Conservation (phyloP, 2,329 filamentous ascomycete genomes). For the Nakataea oryzae region DNA sequence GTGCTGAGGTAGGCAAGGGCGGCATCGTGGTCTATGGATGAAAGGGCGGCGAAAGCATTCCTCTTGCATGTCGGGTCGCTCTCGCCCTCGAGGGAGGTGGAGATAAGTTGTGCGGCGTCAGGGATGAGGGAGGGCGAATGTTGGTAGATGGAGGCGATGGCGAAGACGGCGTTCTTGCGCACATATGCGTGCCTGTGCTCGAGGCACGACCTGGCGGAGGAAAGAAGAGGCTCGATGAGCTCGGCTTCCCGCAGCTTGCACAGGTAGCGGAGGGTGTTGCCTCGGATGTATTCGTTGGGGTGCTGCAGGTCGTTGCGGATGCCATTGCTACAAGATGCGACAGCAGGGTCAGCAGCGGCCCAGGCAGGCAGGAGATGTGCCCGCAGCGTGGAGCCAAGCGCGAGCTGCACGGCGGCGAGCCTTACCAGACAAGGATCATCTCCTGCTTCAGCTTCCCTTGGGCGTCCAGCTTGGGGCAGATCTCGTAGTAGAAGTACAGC, state of each 20-base stretch:
- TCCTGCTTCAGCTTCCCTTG: slow-evolving; percentile 96
- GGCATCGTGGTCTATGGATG: slow-evolving; percentile 87
- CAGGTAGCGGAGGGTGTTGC: slow-evolving; percentile 95
- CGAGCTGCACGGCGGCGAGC: slow-evolving; percentile 1
- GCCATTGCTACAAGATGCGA: slow-evolving; percentile 60
- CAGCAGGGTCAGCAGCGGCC: slow-evolving; percentile 4
- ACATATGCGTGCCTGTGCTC: slow-evolving; percentile 97
- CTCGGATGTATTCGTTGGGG: slow-evolving; percentile 94
- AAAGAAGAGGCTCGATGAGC: slow-evolving; percentile 89
- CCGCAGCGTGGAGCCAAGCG: not conserved
- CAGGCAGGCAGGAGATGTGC: not conserved
- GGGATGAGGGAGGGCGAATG: slow-evolving; percentile 89
- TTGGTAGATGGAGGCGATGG: slow-evolving; percentile 82
- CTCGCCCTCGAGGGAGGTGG: slow-evolving; percentile 81
- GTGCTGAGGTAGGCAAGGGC: slow-evolving; percentile 78
- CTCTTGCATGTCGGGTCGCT: slow-evolving; percentile 94
- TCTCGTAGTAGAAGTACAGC: slow-evolving; percentile 98
- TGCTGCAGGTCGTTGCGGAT: slow-evolving; percentile 97
- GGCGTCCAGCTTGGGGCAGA: slow-evolving; percentile 90
- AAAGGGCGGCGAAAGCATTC: slow-evolving; percentile 88
- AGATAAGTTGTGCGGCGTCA: slow-evolving; percentile 86
- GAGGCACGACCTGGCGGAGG: slow-evolving; percentile 82
- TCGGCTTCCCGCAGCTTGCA: slow-evolving; percentile 94
- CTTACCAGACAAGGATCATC: slow-evolving; percentile 96
- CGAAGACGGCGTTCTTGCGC: slow-evolving; percentile 95